Evolutionary conservation across 306 rosid genomes (phyloP).

Genomic region (Hylodesmum podocarpum): DNA sequence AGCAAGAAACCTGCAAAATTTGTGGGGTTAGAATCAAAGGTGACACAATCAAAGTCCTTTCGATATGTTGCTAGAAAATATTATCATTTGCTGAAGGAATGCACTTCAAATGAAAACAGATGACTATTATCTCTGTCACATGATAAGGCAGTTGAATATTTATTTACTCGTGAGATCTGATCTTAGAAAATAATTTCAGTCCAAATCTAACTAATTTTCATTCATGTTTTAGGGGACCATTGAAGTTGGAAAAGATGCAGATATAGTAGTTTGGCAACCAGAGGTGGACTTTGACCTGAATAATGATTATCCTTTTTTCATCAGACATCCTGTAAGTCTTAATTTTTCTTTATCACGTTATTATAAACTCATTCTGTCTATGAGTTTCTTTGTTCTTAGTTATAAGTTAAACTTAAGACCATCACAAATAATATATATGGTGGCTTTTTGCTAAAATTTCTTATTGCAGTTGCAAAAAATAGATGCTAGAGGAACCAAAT

Average conservation of each 20-base stretch:
- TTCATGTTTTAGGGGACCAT: slow-evolving; percentile 66
- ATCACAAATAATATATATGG: slow-evolving; percentile 10
- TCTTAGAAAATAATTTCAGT: too few relatives aligned
- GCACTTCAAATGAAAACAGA: too few relatives aligned
- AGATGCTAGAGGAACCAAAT: neutral
- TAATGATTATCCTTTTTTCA: slow-evolving; percentile 51
- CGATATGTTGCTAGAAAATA: too few relatives aligned
- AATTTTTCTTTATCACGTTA: slow-evolving; percentile 1
- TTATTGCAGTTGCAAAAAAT: neutral
- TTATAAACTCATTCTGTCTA: slow-evolving; percentile 1
- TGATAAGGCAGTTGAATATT: too few relatives aligned
- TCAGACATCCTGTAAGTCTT: slow-evolving; percentile 70
- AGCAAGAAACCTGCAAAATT: slow-evolving; percentile 84
- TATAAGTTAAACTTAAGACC: neutral
- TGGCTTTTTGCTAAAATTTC: neutral
- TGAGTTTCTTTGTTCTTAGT: neutral
- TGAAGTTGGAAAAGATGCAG: slow-evolving; percentile 77
- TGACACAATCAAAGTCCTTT: slow-evolving; percentile 25
- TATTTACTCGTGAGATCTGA: neutral
- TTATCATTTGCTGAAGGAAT: too few relatives aligned
- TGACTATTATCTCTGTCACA: neutral
- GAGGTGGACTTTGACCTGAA: slow-evolving; percentile 67
- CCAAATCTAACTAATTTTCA: too few relatives aligned
- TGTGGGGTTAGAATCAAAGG: slow-evolving; percentile 79
- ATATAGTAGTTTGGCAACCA: slow-evolving; percentile 92